Evolutionary conservation across 345 rosid genomes (phyloP), one percentile per base, ranked within the genome.

Genomic region (Punica granatum): DNA sequence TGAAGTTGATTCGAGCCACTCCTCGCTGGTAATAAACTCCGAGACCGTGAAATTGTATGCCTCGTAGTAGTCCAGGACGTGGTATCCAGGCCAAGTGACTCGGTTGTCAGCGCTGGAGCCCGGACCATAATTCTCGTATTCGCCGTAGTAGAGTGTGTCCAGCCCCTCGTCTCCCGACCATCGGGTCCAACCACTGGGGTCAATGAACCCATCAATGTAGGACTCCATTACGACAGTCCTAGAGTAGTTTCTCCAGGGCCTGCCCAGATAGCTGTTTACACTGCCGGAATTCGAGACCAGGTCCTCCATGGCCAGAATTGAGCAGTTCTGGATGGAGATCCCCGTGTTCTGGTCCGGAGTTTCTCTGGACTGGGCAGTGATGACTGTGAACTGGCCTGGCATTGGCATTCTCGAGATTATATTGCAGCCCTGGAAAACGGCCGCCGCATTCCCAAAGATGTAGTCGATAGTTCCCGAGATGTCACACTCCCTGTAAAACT

Each of bases 391-490:
- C 68, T 91, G 97, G 64, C 83, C 74, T 0, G 80, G 83, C 79
- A 91, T 48, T 37, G 97, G 97, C 79, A 76, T 68, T 68, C 82
- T 78, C 28, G 96, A 84, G 19, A 85, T 74, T 1, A 91, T 82
- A 70, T 81, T 84, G 61, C 87, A 85, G 19, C 75, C 88, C 68
- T 92, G 98, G 76, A 89, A 80, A 56, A 92, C 81, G 0, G 74
- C 98, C 0, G 92, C 90, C 0, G 98, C 96, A 18, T 92, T 83
- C 1, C 98, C 98, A 42, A 83, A 92, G 35, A 92, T 82, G 72
- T 75, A 92, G 64, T 92, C 97, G 28, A 92, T 63, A 34, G 97
- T 89, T 28, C 97, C 96, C 0, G 68, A 84, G 1, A 92, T 81
- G 62, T 84, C 85, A 26, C 98, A 92, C 39, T 92, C 95, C 0